Percentiles rank a stretch among this genome's conserved stretches.
phyloP scores from a whole-genome alignment of 2,329 filamentous ascomycete species.

The Myriosclerotinia scirpicola region DNA sequence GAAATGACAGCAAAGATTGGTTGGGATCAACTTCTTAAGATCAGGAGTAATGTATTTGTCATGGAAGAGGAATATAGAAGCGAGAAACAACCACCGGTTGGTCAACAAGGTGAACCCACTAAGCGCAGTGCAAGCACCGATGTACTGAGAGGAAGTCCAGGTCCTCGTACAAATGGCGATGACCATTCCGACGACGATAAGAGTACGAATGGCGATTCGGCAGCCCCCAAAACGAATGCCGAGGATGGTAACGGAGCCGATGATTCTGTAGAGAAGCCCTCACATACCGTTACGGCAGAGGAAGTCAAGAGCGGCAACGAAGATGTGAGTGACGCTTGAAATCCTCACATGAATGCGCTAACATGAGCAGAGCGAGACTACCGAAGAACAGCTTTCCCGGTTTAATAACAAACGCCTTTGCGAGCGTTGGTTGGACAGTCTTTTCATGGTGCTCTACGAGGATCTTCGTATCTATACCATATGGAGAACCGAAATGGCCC shows the following conservation, averaged over 20 bases:
- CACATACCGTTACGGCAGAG: slow-evolving; percentile 73
- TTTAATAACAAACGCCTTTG: slow-evolving; percentile 97
- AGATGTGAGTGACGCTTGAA: slow-evolving; percentile 52
- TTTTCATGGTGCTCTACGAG: slow-evolving; percentile 99
- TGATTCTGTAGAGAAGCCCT: slow-evolving; percentile 69
- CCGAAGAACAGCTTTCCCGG: slow-evolving; percentile 76
- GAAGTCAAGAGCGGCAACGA: slow-evolving; percentile 75
- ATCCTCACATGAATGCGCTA: slow-evolving; percentile 35
- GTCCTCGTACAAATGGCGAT: slow-evolving; percentile 49
- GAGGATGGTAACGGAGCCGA: slow-evolving; percentile 35
- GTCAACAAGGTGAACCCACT: slow-evolving; percentile 45
- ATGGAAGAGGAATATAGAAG: slow-evolving; percentile 99
- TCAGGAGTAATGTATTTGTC: slow-evolving; percentile 94
- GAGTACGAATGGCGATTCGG: slow-evolving; percentile 38
- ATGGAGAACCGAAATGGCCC: slow-evolving; percentile 97
- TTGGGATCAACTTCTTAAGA: slow-evolving; percentile 94
- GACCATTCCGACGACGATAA: slow-evolving; percentile 40
- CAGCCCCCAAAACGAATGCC: slow-evolving; percentile 32
- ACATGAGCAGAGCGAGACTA: slow-evolving; percentile 54
- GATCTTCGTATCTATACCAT: slow-evolving; percentile 98
- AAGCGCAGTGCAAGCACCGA: slow-evolving; percentile 76
- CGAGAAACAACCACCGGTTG: slow-evolving; percentile 68
- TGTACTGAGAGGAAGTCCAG: slow-evolving; percentile 70
- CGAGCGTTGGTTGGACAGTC: slow-evolving; percentile 95
- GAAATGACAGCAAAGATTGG: slow-evolving; percentile 96